Conservation (phyloP, 768 basidiomycete species). For the Candolleomyces efflorescens region DNA sequence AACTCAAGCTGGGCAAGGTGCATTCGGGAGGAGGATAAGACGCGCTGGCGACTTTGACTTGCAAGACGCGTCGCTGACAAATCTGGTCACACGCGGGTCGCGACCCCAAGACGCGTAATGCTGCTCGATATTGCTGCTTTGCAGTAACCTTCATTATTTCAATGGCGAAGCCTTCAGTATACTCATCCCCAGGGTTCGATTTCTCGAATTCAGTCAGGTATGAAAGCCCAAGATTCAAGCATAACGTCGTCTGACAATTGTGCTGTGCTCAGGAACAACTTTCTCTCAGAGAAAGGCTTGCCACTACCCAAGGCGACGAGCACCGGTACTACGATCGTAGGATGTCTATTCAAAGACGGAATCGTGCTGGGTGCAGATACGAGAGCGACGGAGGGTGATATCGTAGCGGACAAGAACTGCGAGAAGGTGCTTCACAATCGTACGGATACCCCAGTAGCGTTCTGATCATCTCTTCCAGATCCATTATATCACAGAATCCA, state of each 20-base stretch:
- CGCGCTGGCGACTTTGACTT: too few species aligned
- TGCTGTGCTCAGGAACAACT: constrained; percentile 58
- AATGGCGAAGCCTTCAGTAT: constrained; percentile 47
- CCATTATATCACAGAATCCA: constrained; percentile 93
- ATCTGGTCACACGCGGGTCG: not conserved
- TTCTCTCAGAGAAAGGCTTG: constrained; percentile 65
- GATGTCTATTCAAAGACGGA: constrained; percentile 89
- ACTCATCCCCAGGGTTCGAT: constrained; percentile 62
- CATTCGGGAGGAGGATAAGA: too few species aligned
- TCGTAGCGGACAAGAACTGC: constrained; percentile 99
- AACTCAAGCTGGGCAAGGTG: too few species aligned
- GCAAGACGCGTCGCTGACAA: not conserved
- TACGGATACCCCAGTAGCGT: not conserved
- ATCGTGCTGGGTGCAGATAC: constrained; percentile 96
- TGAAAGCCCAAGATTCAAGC: not conserved
- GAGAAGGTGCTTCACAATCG: constrained; percentile 70
- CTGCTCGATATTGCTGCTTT: not conserved
- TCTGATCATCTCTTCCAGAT: constrained; percentile 52
- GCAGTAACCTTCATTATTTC: not conserved
- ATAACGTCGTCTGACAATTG: not conserved
- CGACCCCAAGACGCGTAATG: not conserved
- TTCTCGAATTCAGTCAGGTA: constrained; percentile 76
- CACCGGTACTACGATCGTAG: constrained; percentile 97
- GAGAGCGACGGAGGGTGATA: constrained; percentile 88
- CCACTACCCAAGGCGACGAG: constrained; percentile 81